These are phyloP conservation scores for Aspergillus sp. DNA, from an alignment of 2,329 filamentous ascomycete genomes.

Conservation along the genomic window DNA sequence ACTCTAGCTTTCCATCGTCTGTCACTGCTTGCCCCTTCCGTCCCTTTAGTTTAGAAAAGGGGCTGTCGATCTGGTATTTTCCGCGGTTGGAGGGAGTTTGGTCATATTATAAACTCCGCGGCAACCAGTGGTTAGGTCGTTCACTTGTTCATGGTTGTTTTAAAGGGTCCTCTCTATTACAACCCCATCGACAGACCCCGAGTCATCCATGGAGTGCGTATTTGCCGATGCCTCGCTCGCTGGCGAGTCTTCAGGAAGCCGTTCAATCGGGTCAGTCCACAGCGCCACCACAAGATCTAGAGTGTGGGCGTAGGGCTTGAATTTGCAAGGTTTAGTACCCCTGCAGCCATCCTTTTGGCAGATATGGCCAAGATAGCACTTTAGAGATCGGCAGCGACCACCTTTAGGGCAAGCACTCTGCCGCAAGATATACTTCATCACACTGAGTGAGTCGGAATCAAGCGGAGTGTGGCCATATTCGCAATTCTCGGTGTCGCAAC, in stretches of 20 bases:
- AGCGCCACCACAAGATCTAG: conserved; percentile 24
- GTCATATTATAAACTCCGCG: too few species aligned
- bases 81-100: too few species aligned
- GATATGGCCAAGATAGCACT: conserved; percentile 50
- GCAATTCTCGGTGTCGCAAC: conserved; percentile 41
- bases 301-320: conserved; percentile 27
- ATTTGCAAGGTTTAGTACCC: conserved; percentile 31
- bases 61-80: too few species aligned
- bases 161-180: too few species aligned
- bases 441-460: conserved; percentile 38
- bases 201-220: too few species aligned
- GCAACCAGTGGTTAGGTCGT: too few species aligned
- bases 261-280: conserved; percentile 22
- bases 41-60: too few species aligned
- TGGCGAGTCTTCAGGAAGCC: background rate
- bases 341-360: conserved; percentile 36
- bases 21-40: too few species aligned
- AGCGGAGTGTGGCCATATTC: conserved; percentile 50
- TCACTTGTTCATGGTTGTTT: too few species aligned
- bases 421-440: conserved; percentile 47
- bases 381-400: conserved; percentile 41
- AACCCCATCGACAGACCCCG: too few species aligned
- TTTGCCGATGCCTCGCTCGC: background rate
- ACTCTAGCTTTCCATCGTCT: too few species aligned
- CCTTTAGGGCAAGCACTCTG: conserved; percentile 44